Evolutionary conservation across 768 basidiomycete species (phyloP), one percentile per base, ranked within the genome.

Genomic region (Suillus paluster): DNA sequence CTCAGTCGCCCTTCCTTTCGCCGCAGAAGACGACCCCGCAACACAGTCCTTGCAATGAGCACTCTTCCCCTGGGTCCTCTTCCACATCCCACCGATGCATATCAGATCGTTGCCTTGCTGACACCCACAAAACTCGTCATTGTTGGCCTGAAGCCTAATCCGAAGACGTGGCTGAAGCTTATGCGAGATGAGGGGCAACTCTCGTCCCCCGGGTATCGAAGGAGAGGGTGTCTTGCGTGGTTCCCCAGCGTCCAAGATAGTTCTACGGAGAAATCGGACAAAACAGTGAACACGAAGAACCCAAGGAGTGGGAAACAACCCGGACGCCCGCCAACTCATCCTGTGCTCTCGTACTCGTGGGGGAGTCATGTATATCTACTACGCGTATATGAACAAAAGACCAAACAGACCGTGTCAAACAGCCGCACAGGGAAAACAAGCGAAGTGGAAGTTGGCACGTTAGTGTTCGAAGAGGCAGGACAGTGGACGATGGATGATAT

Each of bases 81-180:
- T 0, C 78, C 86, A 1, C 91, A 97, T 76, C 73, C 88, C 0
- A 92, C 91, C 0, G 97, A 98, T 71, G 67, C 77, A 10, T 93
- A 94, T 70, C 84, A 91, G 58, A 77, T 97, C 33, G 84, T 93
- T 36, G 95, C 96, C 0, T 75, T 99, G 50, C 81, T 99, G 34
- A 99, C 97, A 0, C 87, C 94, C 0, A 84, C 88, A 25, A 99
- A 99, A 71, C 80, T 99, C 4, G 92, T 99, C 14, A 84, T 99
- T 39, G 95, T 99, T 11, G 95, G 95, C 6, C 73, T 99, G 63
- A 95, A 94, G 68, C 97, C 97, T 3, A 84, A 86, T 0, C 93
- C 97, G 9, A 88, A 91, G 70, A 99, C 96, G 0, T 98, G 95
- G 95, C 90, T 91, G 70, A 89, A 92, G 70, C 84, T 81, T 58